Conservation (phyloP, 305 asterid genomes). For the Fraxinus nigra region DNA sequence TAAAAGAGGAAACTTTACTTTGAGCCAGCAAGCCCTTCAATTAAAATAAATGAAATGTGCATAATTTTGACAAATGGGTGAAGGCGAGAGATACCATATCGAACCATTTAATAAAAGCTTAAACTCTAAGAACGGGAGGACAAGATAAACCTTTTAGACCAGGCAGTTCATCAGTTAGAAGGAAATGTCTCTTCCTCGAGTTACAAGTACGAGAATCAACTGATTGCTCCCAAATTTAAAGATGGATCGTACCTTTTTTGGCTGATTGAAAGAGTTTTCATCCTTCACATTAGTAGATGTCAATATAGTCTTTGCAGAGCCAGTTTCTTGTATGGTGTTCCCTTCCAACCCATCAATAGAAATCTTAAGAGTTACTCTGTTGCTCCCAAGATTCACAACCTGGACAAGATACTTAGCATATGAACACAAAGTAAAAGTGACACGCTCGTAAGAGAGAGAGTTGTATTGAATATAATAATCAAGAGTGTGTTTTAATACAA, state of each 20-base stretch:
- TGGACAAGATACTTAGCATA: conserved; percentile 19
- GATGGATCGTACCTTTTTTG: conserved; percentile 47
- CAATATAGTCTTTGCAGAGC: conserved; percentile 50
- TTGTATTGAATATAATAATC: neutral
- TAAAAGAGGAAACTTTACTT: neutral
- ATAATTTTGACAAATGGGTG: neutral
- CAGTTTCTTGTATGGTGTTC: conserved; percentile 39
- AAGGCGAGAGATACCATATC: neutral
- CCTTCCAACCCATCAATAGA: conserved; percentile 44
- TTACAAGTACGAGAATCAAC: neutral
- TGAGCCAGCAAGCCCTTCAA: neutral
- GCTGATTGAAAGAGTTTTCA: conserved; percentile 70
- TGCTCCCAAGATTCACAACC: conserved; percentile 70
- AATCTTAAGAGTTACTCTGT: conserved; percentile 36
- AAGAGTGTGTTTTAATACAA: neutral
- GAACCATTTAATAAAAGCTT: neutral
- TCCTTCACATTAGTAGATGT: conserved; percentile 60
- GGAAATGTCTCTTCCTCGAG: neutral
- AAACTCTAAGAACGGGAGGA: neutral
- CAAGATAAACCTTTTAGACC: neutral
- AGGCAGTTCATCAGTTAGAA: neutral
- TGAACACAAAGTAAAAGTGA: neutral
- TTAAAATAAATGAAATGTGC: neutral
- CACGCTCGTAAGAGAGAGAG: neutral
- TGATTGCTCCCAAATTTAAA: neutral